Percentiles rank a stretch among this genome's conserved stretches.
Evolutionary conservation across 176 grass and related monocot species (phyloP).

Genomic region (Carex parvula): DNA sequence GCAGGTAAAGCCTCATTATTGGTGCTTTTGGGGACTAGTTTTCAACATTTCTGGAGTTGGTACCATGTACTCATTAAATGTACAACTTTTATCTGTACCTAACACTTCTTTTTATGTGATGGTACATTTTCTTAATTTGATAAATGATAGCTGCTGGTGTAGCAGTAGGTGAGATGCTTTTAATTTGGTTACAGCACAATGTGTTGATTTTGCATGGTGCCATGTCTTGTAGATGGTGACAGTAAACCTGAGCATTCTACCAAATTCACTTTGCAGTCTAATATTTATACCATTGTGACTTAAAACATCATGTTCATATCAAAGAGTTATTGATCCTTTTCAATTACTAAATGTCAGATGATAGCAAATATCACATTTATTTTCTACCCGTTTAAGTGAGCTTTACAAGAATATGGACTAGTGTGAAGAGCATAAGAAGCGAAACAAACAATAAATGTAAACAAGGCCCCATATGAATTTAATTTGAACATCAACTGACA

Average conservation of each 20-base stretch:
- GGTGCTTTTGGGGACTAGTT: conserved; percentile 15
- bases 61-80: no score
- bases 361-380: neutral
- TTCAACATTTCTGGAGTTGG: conserved; percentile 18
- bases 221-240: conserved; percentile 16
- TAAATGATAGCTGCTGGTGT: conserved; percentile 1
- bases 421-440: neutral
- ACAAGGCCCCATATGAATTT: neutral
- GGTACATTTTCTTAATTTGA: conserved; percentile 8
- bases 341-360: neutral
- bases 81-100: conserved; percentile 21
- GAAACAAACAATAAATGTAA: neutral
- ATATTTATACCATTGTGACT: neutral
- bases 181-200: neutral
- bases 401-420: neutral
- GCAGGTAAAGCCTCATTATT: conserved; percentile 25
- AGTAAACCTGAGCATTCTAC: conserved; percentile 13
- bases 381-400: no score
- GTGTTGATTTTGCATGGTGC: conserved; percentile 3
- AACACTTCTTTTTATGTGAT: conserved; percentile 18
- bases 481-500: neutral
- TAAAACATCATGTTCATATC: neutral
- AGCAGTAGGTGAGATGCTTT: conserved; percentile 25
- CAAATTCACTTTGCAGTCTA: neutral
- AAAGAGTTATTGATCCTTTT: neutral